Percentiles rank a stretch among this genome's conserved stretches.
phyloP scores from a whole-genome alignment of 2,329 filamentous ascomycete species.

The Fusarium zealandicum region DNA sequence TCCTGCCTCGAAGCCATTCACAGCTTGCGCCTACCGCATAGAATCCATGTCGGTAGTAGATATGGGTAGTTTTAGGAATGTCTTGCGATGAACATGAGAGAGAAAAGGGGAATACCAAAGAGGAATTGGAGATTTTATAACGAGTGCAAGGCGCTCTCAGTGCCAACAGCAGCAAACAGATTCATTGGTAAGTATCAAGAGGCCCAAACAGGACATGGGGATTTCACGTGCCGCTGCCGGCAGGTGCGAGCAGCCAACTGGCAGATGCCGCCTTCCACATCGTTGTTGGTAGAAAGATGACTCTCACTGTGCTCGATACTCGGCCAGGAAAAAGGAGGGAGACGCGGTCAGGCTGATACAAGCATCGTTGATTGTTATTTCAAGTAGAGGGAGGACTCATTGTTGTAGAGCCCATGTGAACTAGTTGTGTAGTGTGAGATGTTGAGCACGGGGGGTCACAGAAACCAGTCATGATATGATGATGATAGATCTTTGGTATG shows the following conservation, averaged over 20 bases:
- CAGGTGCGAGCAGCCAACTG: slow-evolving; percentile 12
- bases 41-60: slow-evolving; percentile 10
- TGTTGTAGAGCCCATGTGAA: too few species aligned
- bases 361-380: too few species aligned
- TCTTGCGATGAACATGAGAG: background rate
- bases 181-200: slow-evolving; percentile 1
- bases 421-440: too few species aligned
- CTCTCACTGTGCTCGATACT: too few species aligned
- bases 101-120: too few species aligned
- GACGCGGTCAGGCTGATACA: too few species aligned
- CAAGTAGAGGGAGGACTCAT: too few species aligned
- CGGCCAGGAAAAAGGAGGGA: too few species aligned
- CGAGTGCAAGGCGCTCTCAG: background rate
- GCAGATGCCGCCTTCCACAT: background rate
- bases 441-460: too few species aligned
- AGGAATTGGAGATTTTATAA: background rate
- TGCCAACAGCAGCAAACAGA: background rate
- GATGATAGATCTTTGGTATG: too few species aligned
- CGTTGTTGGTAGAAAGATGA: background rate
- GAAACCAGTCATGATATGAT: too few species aligned
- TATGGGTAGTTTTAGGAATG: background rate
- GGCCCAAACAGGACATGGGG: slow-evolving; percentile 1
- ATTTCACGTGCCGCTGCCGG: slow-evolving; percentile 27
- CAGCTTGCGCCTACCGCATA: slow-evolving; percentile 15
- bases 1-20: background rate